Evolutionary conservation across 2,329 filamentous ascomycete genomes (phyloP).

Genomic region (Neofusicoccum sp.): DNA sequence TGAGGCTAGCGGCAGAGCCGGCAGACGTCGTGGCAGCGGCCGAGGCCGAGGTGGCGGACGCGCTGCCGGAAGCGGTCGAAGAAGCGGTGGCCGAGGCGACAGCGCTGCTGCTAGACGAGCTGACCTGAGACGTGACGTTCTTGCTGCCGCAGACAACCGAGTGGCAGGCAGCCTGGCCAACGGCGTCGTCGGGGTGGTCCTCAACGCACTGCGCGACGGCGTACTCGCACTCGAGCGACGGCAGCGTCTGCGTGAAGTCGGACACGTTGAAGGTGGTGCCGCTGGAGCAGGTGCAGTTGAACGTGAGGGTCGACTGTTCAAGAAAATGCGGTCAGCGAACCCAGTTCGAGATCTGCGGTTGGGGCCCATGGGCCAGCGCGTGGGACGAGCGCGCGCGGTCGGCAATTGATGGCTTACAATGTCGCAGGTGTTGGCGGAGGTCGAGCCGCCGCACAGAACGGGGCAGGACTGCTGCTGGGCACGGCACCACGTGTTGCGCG

Average conservation of each 20-base stretch:
- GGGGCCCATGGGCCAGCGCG: neutral
- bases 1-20: slow-evolving; percentile 48
- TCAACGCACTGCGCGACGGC: slow-evolving; percentile 47
- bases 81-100: slow-evolving; percentile 29
- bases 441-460: slow-evolving; percentile 57
- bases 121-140: slow-evolving; percentile 26
- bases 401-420: slow-evolving; percentile 48
- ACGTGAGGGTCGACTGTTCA: slow-evolving; percentile 53
- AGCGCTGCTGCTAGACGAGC: slow-evolving; percentile 24
- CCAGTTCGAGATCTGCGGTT: neutral
- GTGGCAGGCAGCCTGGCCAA: slow-evolving; percentile 49
- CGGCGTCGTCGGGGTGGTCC: slow-evolving; percentile 48
- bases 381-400: neutral
- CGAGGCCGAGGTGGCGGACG: slow-evolving; percentile 31
- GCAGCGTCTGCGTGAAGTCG: slow-evolving; percentile 61
- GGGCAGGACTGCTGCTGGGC: slow-evolving; percentile 63
- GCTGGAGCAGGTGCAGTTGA: slow-evolving; percentile 61
- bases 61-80: slow-evolving; percentile 17
- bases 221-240: slow-evolving; percentile 32
- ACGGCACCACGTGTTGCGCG: slow-evolving; percentile 57
- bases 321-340: slow-evolving; percentile 28
- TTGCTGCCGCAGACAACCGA: slow-evolving; percentile 54
- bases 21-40: slow-evolving; percentile 33
- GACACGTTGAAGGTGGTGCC: slow-evolving; percentile 58
- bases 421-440: slow-evolving; percentile 58